A percentile compares a stretch with the other conserved stretches of the same genome.
Evolutionary conservation across 805 yeast genomes (phyloP).

Genomic region (Candida qinlingensis): DNA sequence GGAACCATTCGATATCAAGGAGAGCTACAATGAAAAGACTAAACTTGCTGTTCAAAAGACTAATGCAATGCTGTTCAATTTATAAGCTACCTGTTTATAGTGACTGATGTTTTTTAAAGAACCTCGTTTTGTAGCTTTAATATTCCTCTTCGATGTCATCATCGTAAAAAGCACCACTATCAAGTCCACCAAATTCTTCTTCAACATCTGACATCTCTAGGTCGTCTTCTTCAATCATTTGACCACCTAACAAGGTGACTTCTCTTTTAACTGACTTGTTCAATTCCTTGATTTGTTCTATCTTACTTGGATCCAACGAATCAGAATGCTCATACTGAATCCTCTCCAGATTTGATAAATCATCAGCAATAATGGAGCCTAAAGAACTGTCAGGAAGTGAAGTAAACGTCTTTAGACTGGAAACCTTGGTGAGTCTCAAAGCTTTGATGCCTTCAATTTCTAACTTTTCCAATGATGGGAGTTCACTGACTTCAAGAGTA

Average conservation of each 20-base stretch:
- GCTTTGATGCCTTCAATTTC: slow-evolving; percentile 3
- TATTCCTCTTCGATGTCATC: slow-evolving; percentile 11
- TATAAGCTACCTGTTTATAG: no score
- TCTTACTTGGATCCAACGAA: neutral
- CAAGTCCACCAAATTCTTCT: neutral
- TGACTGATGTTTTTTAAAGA: neutral
- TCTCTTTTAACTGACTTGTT: slow-evolving; percentile 1
- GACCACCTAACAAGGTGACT: neutral
- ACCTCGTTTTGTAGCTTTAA: neutral
- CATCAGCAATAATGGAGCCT: slow-evolving; percentile 1
- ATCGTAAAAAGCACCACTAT: neutral
- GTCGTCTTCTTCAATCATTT: slow-evolving; percentile 1
- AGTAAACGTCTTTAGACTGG: neutral
- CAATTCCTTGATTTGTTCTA: slow-evolving; percentile 1
- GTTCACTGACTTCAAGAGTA: neutral
- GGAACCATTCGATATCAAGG: neutral
- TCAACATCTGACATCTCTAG: neutral
- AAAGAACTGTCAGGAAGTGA: slow-evolving; percentile 4
- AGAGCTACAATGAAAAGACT: neutral
- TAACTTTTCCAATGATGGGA: neutral
- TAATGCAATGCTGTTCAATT: neutral
- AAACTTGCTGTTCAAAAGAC: neutral
- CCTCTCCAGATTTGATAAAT: neutral
- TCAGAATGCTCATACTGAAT: slow-evolving; percentile 3
- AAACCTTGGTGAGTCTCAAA: neutral